Base-by-base conservation (phyloP, 2,329 filamentous ascomycete genomes). In the Gyromitra esculenta region DNA sequence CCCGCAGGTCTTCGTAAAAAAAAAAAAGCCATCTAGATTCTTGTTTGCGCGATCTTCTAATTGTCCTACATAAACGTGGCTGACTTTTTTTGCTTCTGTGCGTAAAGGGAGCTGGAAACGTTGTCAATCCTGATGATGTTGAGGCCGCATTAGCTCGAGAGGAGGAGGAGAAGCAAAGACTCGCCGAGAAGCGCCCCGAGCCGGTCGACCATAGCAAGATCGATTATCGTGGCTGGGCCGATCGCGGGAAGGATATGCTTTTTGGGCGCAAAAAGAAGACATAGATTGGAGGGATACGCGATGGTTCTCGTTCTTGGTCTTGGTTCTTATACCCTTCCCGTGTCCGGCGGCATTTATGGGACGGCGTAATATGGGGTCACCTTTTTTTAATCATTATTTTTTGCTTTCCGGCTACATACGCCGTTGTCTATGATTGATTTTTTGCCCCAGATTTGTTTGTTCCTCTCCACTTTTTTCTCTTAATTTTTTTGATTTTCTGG, bases 41-140 rank as follows among this genome's bases (percentile, higher is more conserved):
- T 45, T 56, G 57, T 31, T 45, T 68, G 15, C 52, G 43, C 15
- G 21, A 48, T 59, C 45, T 69, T 39, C 45, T 41, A 25, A 21
- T 37, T 48, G 52, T 15, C 9, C 57, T 59, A 18, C 37, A 18
- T 21, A 25, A 54, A 50, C 48, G 13, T 54, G 45, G 64, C 75
- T 77, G 25, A 77, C 75, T 31, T 31, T 31, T 45, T 63, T 62
- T 50, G 39, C 9, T 63, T 69, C 52, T 39, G 25, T 25, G 56
- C 15, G 35, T 15, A 35, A 50, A 78, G 75, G 92, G 92, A 71
- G 90, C 91, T 21, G 92, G 91, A 78, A 95, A 94, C 83, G 84
- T 92, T 64, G 87, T 88, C 84, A 86, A 85, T 80, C 84, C 85
- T 62, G 84, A 83, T 70, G 82, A 82, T 67, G 85, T 87, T 67